Evolutionary conservation across 75 land plant species (phyloP).

Genomic region (Pseudotsuga menziesii): DNA sequence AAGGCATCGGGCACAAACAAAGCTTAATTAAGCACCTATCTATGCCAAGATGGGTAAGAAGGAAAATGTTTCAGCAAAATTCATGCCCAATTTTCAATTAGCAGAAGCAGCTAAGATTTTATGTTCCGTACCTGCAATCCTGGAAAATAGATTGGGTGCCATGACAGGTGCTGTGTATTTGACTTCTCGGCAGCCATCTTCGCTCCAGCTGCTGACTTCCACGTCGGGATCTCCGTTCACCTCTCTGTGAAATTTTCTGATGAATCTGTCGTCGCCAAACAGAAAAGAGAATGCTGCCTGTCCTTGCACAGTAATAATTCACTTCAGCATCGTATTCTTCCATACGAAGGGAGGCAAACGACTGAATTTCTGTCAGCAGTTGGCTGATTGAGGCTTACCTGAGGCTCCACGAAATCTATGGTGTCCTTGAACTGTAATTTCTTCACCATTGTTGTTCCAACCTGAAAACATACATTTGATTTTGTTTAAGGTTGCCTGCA

Average conservation of each 20-base stretch:
- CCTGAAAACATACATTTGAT: background rate
- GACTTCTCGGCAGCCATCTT: conserved; percentile 13
- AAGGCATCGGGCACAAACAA: no score
- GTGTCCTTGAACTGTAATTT: background rate
- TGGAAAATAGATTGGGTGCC: conserved; percentile 16
- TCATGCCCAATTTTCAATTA: no score
- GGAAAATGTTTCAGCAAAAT: no score
- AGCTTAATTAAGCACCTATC: no score
- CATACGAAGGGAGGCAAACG: background rate
- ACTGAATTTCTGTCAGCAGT: no score
- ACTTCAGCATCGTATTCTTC: background rate
- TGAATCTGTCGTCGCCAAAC: conserved; percentile 11
- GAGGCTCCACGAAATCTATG: background rate
- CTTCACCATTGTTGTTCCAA: background rate
- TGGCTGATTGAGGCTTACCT: background rate
- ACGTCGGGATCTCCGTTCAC: conserved; percentile 17
- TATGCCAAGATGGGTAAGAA: no score
- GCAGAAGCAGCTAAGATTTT: no score
- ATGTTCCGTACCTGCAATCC: conserved; percentile 9
- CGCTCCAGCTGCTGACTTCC: conserved; percentile 20
- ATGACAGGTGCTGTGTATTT: conserved; percentile 11
- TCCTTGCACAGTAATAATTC: background rate
- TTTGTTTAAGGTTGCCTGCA: no score
- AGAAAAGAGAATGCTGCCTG: conserved; percentile 8
- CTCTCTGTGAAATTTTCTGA: conserved; percentile 13